These are phyloP conservation scores for Aspergillus quadricinctus DNA, from an alignment of 2,329 filamentous ascomycete genomes.

Conservation along the genomic window DNA sequence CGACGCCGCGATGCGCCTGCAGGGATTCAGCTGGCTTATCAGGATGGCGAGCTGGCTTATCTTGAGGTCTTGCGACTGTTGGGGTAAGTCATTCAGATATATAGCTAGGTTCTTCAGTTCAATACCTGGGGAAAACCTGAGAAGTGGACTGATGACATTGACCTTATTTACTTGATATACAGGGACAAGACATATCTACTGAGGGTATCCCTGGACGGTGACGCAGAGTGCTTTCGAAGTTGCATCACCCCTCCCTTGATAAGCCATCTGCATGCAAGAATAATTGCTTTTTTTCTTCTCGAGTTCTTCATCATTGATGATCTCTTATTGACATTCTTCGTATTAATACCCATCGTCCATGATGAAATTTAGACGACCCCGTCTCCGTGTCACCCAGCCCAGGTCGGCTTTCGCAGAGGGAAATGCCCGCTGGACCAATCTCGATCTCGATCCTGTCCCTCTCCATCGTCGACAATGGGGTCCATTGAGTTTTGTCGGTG, in stretches of 20 bases:
- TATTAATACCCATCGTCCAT: background rate
- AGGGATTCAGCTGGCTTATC: background rate
- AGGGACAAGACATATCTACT: too few species aligned
- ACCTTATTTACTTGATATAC: background rate
- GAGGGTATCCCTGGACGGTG: too few species aligned
- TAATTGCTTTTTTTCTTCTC: too few species aligned
- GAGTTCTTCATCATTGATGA: background rate
- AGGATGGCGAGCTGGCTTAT: background rate
- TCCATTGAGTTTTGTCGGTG: constrained; percentile 40
- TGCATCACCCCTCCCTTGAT: too few species aligned
- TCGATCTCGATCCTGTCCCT: constrained; percentile 49
- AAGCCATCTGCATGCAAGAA: too few species aligned
- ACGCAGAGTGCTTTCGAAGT: too few species aligned
- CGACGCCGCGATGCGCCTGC: background rate
- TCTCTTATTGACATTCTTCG: background rate
- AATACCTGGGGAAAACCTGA: background rate
- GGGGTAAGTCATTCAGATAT: too few species aligned
- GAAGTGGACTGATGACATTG: background rate
- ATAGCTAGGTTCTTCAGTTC: background rate
- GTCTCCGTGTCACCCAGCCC: constrained; percentile 43
- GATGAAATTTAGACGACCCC: constrained; percentile 34
- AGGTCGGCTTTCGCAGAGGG: constrained; percentile 45
- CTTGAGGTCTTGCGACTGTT: too few species aligned
- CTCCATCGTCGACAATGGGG: constrained; percentile 44
- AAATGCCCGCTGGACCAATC: constrained; percentile 45